Evolutionary conservation across 1,139 yeast species (phyloP).

Genomic region (Sugiyamaella paludigena): DNA sequence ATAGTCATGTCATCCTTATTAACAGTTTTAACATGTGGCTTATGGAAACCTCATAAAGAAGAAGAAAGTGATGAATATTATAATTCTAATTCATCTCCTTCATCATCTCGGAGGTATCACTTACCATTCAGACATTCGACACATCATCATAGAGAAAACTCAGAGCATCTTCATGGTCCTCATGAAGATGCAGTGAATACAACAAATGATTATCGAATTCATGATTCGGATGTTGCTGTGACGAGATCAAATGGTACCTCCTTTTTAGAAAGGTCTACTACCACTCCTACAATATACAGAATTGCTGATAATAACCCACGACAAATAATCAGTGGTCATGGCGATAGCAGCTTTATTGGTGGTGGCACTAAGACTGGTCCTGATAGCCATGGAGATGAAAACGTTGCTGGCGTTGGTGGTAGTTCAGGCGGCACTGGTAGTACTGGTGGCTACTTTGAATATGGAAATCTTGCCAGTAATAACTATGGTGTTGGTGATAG

Average conservation of each 20-base stretch:
- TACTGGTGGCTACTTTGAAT: background rate
- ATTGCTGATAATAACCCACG: background rate
- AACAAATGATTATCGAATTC: slow-evolving; percentile 19
- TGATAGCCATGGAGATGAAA: background rate
- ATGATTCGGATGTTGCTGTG: slow-evolving; percentile 19
- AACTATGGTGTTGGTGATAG: too few relatives aligned
- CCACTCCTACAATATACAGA: slow-evolving; percentile 15
- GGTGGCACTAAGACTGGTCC: background rate
- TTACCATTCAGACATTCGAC: slow-evolving; percentile 7
- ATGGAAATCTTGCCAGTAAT: background rate
- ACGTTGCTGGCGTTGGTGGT: background rate
- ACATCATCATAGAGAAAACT: background rate
- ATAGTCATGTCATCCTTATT: slow-evolving; percentile 2
- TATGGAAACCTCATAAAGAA: background rate
- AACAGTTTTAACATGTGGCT: slow-evolving; percentile 4
- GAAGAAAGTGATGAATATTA: background rate
- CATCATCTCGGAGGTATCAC: slow-evolving; percentile 1
- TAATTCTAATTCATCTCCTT: slow-evolving; percentile 5
- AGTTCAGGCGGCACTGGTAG: background rate
- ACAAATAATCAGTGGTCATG: too few relatives aligned
- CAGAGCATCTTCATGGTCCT: background rate
- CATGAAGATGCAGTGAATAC: slow-evolving; percentile 3
- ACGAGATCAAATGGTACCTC: slow-evolving; percentile 10
- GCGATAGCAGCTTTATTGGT: background rate
- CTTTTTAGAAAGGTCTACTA: slow-evolving; percentile 6